Evolutionary conservation across 768 basidiomycete genomes (phyloP).

Genomic region (Hemileccinum impolitum): DNA sequence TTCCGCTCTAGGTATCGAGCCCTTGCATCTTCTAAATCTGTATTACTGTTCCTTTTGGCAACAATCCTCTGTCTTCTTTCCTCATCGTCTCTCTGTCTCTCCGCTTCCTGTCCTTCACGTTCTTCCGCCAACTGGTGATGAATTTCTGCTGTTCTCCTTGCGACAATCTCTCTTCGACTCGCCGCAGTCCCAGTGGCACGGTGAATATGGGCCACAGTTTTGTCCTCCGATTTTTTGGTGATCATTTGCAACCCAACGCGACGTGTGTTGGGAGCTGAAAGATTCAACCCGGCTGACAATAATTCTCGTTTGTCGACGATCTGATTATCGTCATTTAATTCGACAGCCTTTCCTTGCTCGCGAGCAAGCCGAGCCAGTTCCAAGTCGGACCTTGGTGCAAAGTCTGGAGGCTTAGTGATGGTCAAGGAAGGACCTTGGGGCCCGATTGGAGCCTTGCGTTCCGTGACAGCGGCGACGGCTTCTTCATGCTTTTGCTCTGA

Average conservation of each 20-base stretch:
- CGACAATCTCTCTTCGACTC: conserved; percentile 75
- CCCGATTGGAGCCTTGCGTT: conserved; percentile 52
- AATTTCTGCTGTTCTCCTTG: conserved; percentile 76
- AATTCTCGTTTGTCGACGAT: conserved; percentile 95
- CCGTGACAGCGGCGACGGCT: conserved; percentile 69
- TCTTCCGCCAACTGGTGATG: conserved; percentile 78
- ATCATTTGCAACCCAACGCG: conserved; percentile 49
- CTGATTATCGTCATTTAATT: conserved; percentile 95
- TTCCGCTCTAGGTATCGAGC: conserved; percentile 79
- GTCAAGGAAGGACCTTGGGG: conserved; percentile 66
- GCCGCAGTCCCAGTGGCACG: conserved; percentile 86
- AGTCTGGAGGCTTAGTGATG: conserved; percentile 68
- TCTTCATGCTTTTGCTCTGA: conserved; percentile 82
- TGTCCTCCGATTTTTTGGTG: conserved; percentile 22
- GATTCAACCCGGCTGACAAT: conserved; percentile 87
- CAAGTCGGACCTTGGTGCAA: conserved; percentile 62
- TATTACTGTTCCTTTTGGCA: conserved; percentile 71
- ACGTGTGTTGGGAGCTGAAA: conserved; percentile 79
- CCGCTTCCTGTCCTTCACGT: conserved; percentile 51
- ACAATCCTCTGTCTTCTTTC: conserved; percentile 65
- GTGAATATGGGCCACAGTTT: conserved; percentile 45
- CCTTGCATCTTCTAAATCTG: conserved; percentile 68
- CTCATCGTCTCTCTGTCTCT: conserved; percentile 57
- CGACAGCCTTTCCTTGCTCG: conserved; percentile 78
- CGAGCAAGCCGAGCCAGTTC: conserved; percentile 70